These are phyloP conservation scores for Glycine latifolia DNA, from an alignment of 306 rosid genomes.

Conservation along the genomic window DNA sequence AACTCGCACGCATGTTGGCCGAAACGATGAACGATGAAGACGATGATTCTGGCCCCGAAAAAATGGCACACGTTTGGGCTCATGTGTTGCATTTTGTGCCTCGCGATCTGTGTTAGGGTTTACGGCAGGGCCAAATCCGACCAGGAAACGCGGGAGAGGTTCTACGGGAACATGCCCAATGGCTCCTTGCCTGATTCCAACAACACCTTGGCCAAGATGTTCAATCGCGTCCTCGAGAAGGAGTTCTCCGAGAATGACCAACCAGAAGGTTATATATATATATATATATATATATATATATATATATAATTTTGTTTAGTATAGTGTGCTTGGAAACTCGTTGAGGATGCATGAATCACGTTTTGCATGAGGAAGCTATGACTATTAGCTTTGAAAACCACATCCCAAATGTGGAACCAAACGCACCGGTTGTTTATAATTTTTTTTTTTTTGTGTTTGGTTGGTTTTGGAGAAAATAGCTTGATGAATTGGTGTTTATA, in stretches of 20 bases:
- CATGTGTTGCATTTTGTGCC: slow-evolving; percentile 50
- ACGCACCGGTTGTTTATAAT: too few species aligned
- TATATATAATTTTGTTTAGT: too few species aligned
- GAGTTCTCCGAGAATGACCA: slow-evolving; percentile 96
- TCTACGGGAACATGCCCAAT: slow-evolving; percentile 81
- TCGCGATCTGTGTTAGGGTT: slow-evolving; percentile 61
- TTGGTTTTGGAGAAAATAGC: slow-evolving; percentile 32
- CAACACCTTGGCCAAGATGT: slow-evolving; percentile 89
- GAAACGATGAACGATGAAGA: slow-evolving; percentile 23
- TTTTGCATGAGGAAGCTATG: too few species aligned
- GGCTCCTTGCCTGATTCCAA: slow-evolving; percentile 69
- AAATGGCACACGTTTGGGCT: slow-evolving; percentile 59
- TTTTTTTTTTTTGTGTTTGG: background rate
- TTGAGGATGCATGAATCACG: too few species aligned
- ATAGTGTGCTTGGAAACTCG: too few species aligned
- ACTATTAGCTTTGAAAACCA: too few species aligned
- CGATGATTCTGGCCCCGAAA: slow-evolving; percentile 54
- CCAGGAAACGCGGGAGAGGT: slow-evolving; percentile 84
- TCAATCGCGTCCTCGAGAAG: slow-evolving; percentile 97
- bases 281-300: too few species aligned
- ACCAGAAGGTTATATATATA: slow-evolving; percentile 66
- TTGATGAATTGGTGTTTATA: background rate
- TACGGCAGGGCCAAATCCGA: slow-evolving; percentile 77
- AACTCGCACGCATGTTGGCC: background rate
- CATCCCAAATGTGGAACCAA: too few species aligned